phyloP scores from a whole-genome alignment of 2,329 filamentous ascomycete species.

The Apiospora aurea region DNA sequence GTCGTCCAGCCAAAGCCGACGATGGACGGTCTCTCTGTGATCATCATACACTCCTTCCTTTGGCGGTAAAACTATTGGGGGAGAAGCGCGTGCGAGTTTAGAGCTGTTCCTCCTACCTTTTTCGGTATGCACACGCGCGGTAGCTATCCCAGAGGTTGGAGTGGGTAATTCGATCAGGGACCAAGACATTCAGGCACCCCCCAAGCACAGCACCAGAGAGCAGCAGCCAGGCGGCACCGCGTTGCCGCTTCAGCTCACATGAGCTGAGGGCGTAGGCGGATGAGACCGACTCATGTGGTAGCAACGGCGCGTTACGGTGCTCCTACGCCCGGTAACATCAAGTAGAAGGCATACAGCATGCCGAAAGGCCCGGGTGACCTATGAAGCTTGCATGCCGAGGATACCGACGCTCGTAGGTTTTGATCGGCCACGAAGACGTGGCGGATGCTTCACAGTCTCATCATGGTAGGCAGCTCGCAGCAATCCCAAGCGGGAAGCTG shows the following conservation, averaged over 20 bases:
- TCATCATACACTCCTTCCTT: background rate
- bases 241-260: conserved; percentile 18
- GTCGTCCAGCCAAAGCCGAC: background rate
- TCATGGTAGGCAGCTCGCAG: background rate
- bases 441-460: background rate
- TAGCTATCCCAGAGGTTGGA: background rate
- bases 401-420: background rate
- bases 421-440: background rate
- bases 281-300: background rate
- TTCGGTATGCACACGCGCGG: conserved; percentile 5
- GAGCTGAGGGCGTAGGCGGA: background rate
- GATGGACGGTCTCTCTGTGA: background rate
- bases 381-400: background rate
- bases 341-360: background rate
- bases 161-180: conserved; percentile 11
- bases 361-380: conserved; percentile 1
- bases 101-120: background rate
- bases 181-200: conserved; percentile 17
- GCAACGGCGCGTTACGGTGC: background rate
- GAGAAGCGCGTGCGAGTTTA: background rate
- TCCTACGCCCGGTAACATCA: background rate
- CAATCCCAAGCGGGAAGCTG: background rate
- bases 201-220: background rate
- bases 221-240: background rate
- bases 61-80: background rate